Evolutionary conservation across 2,329 filamentous ascomycete genomes (phyloP).

Genomic region (Fusarium sp.): DNA sequence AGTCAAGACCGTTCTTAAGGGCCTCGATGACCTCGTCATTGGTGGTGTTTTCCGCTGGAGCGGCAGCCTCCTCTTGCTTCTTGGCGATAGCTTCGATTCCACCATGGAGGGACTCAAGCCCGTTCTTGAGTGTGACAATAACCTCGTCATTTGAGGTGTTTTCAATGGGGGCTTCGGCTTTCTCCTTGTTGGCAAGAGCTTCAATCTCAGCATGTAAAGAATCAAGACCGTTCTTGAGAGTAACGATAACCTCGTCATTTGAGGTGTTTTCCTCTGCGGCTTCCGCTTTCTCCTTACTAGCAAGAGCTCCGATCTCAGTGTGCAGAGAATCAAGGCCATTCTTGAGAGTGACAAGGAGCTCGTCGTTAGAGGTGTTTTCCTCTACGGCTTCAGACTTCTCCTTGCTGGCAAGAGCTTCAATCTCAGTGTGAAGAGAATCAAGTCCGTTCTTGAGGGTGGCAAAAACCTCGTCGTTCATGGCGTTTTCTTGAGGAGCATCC

Average conservation of each 20-base stretch:
- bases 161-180: slow-evolving; percentile 26
- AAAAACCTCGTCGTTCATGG: slow-evolving; percentile 85
- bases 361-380: slow-evolving; percentile 83
- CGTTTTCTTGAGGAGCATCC: slow-evolving; percentile 72
- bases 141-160: slow-evolving; percentile 77
- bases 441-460: slow-evolving; percentile 87
- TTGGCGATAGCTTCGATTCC: slow-evolving; percentile 82
- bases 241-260: slow-evolving; percentile 84
- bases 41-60: slow-evolving; percentile 31
- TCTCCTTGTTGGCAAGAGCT: slow-evolving; percentile 72
- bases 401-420: slow-evolving; percentile 77
- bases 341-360: slow-evolving; percentile 87
- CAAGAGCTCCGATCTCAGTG: slow-evolving; percentile 74
- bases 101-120: slow-evolving; percentile 76
- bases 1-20: slow-evolving; percentile 44
- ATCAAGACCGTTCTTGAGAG: slow-evolving; percentile 83
- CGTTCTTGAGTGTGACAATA: slow-evolving; percentile 85
- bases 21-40: slow-evolving; percentile 44
- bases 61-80: slow-evolving; percentile 61
- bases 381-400: slow-evolving; percentile 70
- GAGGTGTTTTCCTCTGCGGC: slow-evolving; percentile 55
- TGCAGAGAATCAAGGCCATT: slow-evolving; percentile 81
- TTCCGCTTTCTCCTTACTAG: slow-evolving; percentile 67
- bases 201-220: slow-evolving; percentile 78
- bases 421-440: slow-evolving; percentile 78